Conservation (phyloP, 2,329 filamentous ascomycete species). For the Penicillium sp. region DNA sequence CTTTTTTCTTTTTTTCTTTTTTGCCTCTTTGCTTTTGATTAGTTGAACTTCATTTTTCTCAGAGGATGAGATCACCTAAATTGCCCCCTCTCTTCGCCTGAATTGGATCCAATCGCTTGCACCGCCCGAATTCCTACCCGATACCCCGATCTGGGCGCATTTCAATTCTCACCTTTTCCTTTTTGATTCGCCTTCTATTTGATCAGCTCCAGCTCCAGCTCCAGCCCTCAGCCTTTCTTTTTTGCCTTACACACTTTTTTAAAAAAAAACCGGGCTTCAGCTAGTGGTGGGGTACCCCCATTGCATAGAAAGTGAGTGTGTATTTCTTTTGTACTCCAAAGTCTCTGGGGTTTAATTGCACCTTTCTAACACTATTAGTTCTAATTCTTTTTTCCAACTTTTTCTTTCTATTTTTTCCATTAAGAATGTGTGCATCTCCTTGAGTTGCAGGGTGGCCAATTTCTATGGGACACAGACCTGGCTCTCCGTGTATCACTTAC, state of each 20-base stretch:
- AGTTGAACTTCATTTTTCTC: constrained; percentile 3
- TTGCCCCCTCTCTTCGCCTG: constrained; percentile 19
- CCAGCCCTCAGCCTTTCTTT: neutral
- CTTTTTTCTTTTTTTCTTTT: constrained; percentile 6
- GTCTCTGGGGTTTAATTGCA: neutral
- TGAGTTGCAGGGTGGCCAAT: constrained; percentile 16
- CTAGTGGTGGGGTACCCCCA: neutral
- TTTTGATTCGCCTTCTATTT: constrained; percentile 1
- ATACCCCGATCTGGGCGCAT: constrained; percentile 15
- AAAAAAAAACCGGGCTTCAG: neutral
- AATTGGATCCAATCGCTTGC: constrained; percentile 24
- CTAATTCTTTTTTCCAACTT: neutral
- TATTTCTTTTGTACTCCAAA: neutral
- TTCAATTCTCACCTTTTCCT: constrained; percentile 2
- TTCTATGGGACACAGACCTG: constrained; percentile 28
- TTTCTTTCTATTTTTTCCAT: neutral
- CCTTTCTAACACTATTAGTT: neutral
- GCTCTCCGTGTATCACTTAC: constrained; percentile 27
- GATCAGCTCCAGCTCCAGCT: neutral
- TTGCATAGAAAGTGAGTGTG: neutral
- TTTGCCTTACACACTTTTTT: neutral
- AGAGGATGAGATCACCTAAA: constrained; percentile 22
- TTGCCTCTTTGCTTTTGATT: constrained; percentile 17
- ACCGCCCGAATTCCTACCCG: constrained; percentile 24
- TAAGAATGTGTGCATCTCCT: constrained; percentile 21